Evolutionary conservation across 2,329 filamentous ascomycete species (phyloP), one percentile per base, ranked within the genome.

Genomic region (Ophiostoma fasciatum): DNA sequence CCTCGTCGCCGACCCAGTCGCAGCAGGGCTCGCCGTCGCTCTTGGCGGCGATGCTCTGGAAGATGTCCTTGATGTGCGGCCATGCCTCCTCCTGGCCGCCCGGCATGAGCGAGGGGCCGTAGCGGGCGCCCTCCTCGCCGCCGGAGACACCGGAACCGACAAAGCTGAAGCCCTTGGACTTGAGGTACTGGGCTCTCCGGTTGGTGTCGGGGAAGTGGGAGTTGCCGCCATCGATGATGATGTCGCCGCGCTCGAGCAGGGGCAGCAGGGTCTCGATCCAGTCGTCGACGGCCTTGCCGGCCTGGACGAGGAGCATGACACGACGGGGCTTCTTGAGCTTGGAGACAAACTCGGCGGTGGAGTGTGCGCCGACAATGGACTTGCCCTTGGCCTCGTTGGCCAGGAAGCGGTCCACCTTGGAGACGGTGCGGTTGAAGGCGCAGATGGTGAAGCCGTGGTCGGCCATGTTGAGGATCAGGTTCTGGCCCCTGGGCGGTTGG

Each of bases 211-310:
- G 90, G 77, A 82, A 98, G 71, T 96, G 90, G 48, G 88, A 96
- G 80, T 98, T 96, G 54, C 85, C 90, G 60, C 90, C 90, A 57
- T 98, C 90, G 55, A 98, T 96, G 71, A 98, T 92, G 74, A 98
- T 94, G 61, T 98, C 90, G 49, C 84, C 87, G 54, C 73, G 58
- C 59, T 85, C 78, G 47, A 88, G 68, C 57, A 82, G 75, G 48
- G 80, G 84, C 44, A 96, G 71, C 48, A 98, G 79, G 51, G 78
- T 78, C 74, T 94, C 85, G 56, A 98, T 96, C 79, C 94, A 96
- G 70, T 94, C 83, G 61, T 98, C 90, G 50, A 98, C 90, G 46
- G 90, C 80, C 71, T 90, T 82, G 57, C 90, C 90, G 52, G 90
- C 90, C 81, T 94, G 92, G 66, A 98, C 90, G 50, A 98, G 81